phyloP scores from a whole-genome alignment of 2,329 filamentous ascomycete genomes.

The Xylariaceae sp. region DNA sequence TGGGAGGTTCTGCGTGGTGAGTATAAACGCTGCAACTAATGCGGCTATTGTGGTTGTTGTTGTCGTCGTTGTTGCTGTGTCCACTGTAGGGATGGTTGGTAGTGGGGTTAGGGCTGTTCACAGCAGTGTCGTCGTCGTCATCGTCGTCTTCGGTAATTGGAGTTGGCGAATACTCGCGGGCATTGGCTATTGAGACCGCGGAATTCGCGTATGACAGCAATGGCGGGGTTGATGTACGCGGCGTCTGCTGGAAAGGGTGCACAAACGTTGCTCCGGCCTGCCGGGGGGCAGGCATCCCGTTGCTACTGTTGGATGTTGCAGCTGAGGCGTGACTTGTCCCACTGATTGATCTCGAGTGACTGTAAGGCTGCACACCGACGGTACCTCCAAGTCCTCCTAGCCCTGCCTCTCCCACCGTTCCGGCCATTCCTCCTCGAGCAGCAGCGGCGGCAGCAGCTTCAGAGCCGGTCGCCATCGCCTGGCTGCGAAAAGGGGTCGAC shows the following conservation, averaged over 20 bases:
- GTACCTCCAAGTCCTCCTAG: constrained; percentile 10
- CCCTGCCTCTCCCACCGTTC: constrained; percentile 9
- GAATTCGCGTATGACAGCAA: constrained; percentile 57
- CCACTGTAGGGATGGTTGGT: constrained; percentile 12
- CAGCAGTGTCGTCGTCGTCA: constrained; percentile 28
- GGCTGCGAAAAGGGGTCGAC: constrained; percentile 19
- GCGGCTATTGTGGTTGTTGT: constrained; percentile 10
- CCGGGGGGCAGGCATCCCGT: constrained; percentile 27
- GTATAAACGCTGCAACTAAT: constrained; percentile 21
- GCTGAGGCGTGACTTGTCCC: constrained; percentile 55
- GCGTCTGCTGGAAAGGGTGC: constrained; percentile 62
- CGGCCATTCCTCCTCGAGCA: constrained; percentile 1
- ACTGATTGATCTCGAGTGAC: constrained; percentile 56
- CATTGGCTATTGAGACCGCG: constrained; percentile 45
- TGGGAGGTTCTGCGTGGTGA: constrained; percentile 28
- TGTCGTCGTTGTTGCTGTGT: not conserved
- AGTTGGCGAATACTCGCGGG: constrained; percentile 52
- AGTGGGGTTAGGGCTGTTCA: not conserved
- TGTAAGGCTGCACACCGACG: constrained; percentile 39
- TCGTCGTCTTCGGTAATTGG: constrained; percentile 53
- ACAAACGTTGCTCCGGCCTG: constrained; percentile 50
- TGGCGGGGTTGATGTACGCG: constrained; percentile 57
- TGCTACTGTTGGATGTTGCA: constrained; percentile 50
- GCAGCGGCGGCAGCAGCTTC: not conserved
- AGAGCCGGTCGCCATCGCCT: constrained; percentile 3